Evolutionary conservation across 106 monocot genomes (phyloP).

Genomic region (Dendrobium catenatum): DNA sequence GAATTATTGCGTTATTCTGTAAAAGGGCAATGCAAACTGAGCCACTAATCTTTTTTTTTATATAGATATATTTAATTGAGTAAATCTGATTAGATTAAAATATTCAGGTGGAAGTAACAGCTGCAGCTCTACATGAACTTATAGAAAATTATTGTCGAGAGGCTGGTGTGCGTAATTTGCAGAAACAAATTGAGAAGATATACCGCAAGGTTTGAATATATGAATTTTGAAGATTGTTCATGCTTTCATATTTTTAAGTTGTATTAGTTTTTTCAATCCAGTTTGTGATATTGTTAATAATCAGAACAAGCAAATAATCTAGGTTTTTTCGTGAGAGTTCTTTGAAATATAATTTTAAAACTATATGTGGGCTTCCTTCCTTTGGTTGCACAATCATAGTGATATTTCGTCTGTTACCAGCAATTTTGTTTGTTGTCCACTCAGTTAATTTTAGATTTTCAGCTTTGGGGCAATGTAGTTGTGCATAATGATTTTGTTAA

Average conservation of each 20-base stretch:
- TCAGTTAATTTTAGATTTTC: neutral
- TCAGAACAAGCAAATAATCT: neutral
- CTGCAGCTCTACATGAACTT: conserved; percentile 19
- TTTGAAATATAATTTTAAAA: neutral
- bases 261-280: neutral
- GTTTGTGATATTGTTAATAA: neutral
- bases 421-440: neutral
- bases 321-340: neutral
- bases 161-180: conserved; percentile 26
- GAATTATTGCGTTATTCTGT: neutral
- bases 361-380: neutral
- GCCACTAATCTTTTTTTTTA: too few species aligned
- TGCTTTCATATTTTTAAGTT: neutral
- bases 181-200: conserved; percentile 32
- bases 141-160: conserved; percentile 30
- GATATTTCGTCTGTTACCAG: neutral
- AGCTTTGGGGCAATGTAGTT: neutral
- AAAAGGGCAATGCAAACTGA: neutral
- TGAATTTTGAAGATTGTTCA: neutral
- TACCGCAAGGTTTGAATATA: conserved; percentile 23
- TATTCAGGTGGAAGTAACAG: conserved; percentile 48
- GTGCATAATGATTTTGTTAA: neutral
- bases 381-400: neutral
- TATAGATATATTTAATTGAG: conserved; percentile 2
- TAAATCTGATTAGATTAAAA: conserved; percentile 6